Evolutionary conservation across 2,329 filamentous ascomycete genomes (phyloP), one percentile per base, ranked within the genome.

Genomic region (Trichoderma aggressivum): DNA sequence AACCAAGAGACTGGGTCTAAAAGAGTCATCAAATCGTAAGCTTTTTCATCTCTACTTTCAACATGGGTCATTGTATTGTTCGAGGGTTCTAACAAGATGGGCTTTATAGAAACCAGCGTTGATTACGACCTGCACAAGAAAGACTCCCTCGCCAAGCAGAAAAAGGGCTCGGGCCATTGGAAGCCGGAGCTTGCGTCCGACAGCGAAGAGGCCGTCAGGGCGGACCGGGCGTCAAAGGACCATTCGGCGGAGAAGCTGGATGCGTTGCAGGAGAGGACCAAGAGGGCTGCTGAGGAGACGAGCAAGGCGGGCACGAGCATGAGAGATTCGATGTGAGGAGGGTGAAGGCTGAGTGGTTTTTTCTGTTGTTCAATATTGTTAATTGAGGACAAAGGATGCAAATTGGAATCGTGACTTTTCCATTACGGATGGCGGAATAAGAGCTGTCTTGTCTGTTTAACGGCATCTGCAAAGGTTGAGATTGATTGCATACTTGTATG

Each of bases 171-270:
- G 79, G 90, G 86, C 67, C 86, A 93, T 78, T 96, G 93, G 93
- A 91, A 92, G 82, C 86, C 91, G 26, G 90, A 91, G 79, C 85
- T 97, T 63, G 92, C 93, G 3, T 92, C 90, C 63, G 89, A 93
- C 81, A 92, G 91, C 81, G 93, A 97, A 84, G 92, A 92, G 80
- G 89, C 88, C 75, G 86, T 96, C 81, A 90, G 88, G 83, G 91
- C 89, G 53, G 92, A 91, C 79, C 87, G 87, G 34, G 43, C 43
- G 53, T 72, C 73, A 30, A 24, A 53, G 12, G 75, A 81, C 6
- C 75, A 79, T 14, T 32, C 66, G 59, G 47, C 75, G n/a, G 81
- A 84, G 71, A 80, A 84, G 63, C 80, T 85, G 74, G 81, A 82
- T 73, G 76, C 81, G 66, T 77, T 91, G 80, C 86, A 90, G 82